A percentile compares a stretch with the other conserved stretches of the same genome.
phyloP scores from a whole-genome alignment of 1,284 basidiomycete species.

The Ustilago xerochloae region DNA sequence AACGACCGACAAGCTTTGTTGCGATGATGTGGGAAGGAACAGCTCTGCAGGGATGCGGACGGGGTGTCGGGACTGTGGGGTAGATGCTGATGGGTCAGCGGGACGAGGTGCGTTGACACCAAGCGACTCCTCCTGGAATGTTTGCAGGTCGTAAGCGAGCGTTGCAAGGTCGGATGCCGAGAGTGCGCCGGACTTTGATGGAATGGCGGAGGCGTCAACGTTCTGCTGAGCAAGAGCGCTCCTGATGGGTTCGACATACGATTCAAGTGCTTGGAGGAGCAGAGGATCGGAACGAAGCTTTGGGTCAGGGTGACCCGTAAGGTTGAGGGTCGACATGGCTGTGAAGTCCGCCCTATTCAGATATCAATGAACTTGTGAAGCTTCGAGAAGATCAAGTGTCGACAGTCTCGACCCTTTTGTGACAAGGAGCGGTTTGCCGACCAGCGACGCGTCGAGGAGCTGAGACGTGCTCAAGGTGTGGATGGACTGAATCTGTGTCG shows the following conservation, averaged over 20 bases:
- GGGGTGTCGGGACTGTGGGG: slow-evolving; percentile 43
- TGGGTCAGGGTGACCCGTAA: slow-evolving; percentile 49
- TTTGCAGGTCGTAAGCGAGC: slow-evolving; percentile 46
- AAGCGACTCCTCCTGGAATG: slow-evolving; percentile 61
- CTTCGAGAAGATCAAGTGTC: neutral
- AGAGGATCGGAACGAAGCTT: slow-evolving; percentile 38
- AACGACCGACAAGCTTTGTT: slow-evolving; percentile 40
- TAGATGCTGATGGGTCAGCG: slow-evolving; percentile 40
- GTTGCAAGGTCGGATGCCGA: slow-evolving; percentile 43
- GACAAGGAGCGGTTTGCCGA: neutral
- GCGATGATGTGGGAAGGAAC: slow-evolving; percentile 56
- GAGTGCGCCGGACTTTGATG: slow-evolving; percentile 28
- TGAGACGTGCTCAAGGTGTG: neutral
- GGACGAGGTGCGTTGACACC: slow-evolving; percentile 53
- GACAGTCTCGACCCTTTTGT: too few species aligned
- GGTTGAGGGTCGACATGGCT: slow-evolving; percentile 52
- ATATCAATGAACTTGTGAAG: neutral
- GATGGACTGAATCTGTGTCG: neutral
- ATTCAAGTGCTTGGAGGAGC: slow-evolving; percentile 44
- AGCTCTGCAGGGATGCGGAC: slow-evolving; percentile 57
- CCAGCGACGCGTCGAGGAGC: neutral
- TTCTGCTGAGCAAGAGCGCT: slow-evolving; percentile 22
- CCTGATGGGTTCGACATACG: slow-evolving; percentile 49
- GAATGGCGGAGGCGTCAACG: slow-evolving; percentile 17
- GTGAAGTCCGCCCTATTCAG: neutral